Conservation (phyloP, 2,329 filamentous ascomycete species). For the Graphium sp. region DNA sequence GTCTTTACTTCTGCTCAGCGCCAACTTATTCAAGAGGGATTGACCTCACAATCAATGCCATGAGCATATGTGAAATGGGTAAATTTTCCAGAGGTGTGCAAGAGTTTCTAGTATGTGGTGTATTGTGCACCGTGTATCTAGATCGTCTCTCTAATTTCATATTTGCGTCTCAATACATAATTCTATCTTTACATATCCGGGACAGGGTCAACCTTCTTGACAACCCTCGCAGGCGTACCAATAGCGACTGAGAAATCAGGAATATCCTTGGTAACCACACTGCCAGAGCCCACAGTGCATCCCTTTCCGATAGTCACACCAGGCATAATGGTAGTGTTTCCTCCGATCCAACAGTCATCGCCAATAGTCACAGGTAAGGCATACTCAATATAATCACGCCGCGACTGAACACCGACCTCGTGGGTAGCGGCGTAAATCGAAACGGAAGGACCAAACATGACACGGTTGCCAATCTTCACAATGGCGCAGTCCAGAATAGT, state of each 20-base stretch:
- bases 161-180: not conserved
- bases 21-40: no score
- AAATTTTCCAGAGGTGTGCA: no score
- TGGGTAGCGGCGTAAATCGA: constrained; percentile 56
- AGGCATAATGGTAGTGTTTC: constrained; percentile 28
- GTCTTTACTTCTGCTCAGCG: no score
- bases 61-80: no score
- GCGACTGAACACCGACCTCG: constrained; percentile 41
- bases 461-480: constrained; percentile 53
- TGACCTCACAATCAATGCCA: no score
- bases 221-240: constrained; percentile 28
- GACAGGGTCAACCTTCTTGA: constrained; percentile 25
- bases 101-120: no score
- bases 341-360: constrained; percentile 39
- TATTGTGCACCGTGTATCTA: no score
- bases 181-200: constrained; percentile 12
- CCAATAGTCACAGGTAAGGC: constrained; percentile 27
- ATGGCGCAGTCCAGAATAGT: constrained; percentile 59
- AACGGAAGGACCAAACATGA: constrained; percentile 56
- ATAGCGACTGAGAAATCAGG: constrained; percentile 29
- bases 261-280: constrained; percentile 30
- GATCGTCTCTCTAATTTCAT: no score
- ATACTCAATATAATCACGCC: constrained; percentile 28
- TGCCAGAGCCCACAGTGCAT: constrained; percentile 30
- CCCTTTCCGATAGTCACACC: constrained; percentile 35